Evolutionary conservation across 108 stramenopile genomes (phyloP).

Genomic region (Mayamaea pseudoterrestris): DNA sequence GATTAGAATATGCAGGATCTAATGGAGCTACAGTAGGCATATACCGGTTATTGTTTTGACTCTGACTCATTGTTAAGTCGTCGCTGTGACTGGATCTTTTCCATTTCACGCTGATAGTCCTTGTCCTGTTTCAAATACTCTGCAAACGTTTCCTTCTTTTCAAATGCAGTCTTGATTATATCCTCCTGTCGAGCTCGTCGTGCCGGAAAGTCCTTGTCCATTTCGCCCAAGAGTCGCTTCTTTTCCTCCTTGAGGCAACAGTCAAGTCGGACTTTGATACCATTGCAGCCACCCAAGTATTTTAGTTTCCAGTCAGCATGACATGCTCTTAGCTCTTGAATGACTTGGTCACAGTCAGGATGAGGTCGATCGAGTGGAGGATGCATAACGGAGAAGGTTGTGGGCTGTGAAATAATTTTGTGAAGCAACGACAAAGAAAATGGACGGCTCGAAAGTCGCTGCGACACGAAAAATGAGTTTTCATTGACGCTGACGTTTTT

Average conservation of each 20-base stretch:
- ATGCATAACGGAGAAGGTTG: conserved; percentile 47
- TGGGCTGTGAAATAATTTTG: too few species aligned
- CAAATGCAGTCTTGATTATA: conserved; percentile 44
- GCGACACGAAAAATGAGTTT: too few species aligned
- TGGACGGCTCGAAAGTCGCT: too few species aligned
- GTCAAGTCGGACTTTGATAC: conserved; percentile 60
- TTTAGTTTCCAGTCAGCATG: conserved; percentile 51
- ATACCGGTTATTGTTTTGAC: too few species aligned
- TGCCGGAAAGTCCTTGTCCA: conserved; percentile 48
- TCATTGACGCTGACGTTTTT: too few species aligned
- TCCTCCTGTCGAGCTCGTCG: conserved; percentile 44
- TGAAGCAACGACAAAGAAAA: too few species aligned
- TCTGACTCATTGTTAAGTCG: too few species aligned
- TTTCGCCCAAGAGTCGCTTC: conserved; percentile 40
- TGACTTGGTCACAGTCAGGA: conserved; percentile 71
- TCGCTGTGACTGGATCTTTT: too few species aligned
- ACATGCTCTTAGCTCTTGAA: conserved; percentile 61
- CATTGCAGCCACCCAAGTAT: conserved; percentile 83
- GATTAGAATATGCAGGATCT: too few species aligned
- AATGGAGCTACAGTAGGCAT: too few species aligned
- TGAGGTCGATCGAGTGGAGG: conserved; percentile 88
- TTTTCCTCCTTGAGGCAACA: conserved; percentile 78
- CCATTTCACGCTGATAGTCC: conserved; percentile 24
- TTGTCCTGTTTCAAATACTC: conserved; percentile 58
- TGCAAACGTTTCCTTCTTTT: conserved; percentile 58